Evolutionary conservation across 225 moss, liverwort and hornwort species (phyloP), one percentile per base, ranked within the genome.

Genomic region (Polytrichum formosum): DNA sequence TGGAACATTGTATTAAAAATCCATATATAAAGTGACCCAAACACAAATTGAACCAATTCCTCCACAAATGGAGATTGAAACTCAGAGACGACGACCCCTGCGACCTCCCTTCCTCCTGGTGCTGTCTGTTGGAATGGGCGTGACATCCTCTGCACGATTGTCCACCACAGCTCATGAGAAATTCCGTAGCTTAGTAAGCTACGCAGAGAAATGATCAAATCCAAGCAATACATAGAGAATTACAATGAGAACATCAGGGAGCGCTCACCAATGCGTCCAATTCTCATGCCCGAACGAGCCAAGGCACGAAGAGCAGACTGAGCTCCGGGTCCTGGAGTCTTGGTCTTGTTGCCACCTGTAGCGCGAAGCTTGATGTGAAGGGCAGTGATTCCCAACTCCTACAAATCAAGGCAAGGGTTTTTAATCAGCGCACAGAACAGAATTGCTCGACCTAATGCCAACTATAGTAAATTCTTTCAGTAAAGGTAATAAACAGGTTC

Each of bases 81-180:
- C 61, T 78, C 55, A 92, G 30, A 95, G 77, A 82, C 95, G 91
- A 80, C 92, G 92, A 72, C 92, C 92, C 82, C 92, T 88, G 75
- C 95, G 92, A 69, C 92, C 95, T 83, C 95, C 95, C 83, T 92
- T 92, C 81, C 92, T 81, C 76, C 95, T 89, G 69, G 92, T 95
- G 80, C 92, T 92, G 84, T 92, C 92, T 1, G 95, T 95, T 17
- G 95, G 95, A 59, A 95, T 95, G 23, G 95, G 95, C 1, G 95
- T 95, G 5, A 95, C 95, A 81, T 95, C 95, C 95, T 95, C 94
- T 90, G 90, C 81, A 72, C 7, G 2, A 54, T 46, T 46, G 13
- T n/a, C 19, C 28, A 58, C 1, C 6, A 29, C 28, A 63, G 4
- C 6, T 26, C 63, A 7, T 26, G 18, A 17, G 6, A 7, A 5